Conservation (phyloP, 257 asterid genomes). For the Prunella vulgaris region DNA sequence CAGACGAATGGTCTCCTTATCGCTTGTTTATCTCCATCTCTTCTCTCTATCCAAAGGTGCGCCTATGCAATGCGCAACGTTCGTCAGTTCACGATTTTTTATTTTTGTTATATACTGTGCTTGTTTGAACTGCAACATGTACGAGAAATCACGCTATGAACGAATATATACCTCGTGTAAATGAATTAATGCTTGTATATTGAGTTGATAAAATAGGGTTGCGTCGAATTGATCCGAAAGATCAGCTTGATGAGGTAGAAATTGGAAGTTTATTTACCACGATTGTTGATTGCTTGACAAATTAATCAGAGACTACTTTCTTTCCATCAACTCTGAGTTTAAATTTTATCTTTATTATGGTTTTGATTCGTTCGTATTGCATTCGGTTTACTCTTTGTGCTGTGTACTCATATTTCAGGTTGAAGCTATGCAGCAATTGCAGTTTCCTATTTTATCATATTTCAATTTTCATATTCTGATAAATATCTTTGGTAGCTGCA, state of each 20-base stretch:
- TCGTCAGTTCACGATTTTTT: too few relatives aligned
- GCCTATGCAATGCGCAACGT: too few relatives aligned
- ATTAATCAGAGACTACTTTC: background rate
- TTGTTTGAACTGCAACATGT: background rate
- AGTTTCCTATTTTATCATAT: background rate
- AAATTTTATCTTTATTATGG: background rate
- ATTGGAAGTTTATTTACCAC: background rate
- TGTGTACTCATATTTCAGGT: background rate
- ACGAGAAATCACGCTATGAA: background rate
- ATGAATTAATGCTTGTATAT: background rate
- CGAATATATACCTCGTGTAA: background rate
- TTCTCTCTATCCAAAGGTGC: constrained; percentile 54
- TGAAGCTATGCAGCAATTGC: background rate
- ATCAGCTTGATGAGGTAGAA: background rate
- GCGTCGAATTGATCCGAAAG: background rate
- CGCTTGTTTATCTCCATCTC: constrained; percentile 45
- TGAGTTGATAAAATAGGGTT: background rate
- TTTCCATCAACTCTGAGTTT: constrained; percentile 10
- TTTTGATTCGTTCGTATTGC: background rate
- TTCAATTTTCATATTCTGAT: constrained; percentile 8
- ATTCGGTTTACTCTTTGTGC: background rate
- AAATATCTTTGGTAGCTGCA: constrained; percentile 35
- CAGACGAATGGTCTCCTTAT: constrained; percentile 58
- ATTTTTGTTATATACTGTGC: too few relatives aligned
- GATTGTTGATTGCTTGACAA: constrained; percentile 7